Evolutionary conservation across 2,329 filamentous ascomycete species (phyloP).

Genomic region (Paramyrothecium sp.): DNA sequence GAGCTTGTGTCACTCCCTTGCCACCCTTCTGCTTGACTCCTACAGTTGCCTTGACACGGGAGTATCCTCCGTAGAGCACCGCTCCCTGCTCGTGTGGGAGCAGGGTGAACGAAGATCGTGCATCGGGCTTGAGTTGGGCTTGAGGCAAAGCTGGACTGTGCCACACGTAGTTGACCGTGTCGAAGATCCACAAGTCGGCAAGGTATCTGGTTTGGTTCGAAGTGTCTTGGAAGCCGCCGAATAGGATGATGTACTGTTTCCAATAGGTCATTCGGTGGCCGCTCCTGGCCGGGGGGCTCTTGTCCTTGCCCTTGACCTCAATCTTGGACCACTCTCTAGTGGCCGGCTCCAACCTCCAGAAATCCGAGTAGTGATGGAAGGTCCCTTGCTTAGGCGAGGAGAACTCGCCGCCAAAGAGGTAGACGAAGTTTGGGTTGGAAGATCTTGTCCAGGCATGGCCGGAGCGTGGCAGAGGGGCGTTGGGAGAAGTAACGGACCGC

Average conservation of each 20-base stretch:
- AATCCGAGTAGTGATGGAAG: conserved; percentile 99
- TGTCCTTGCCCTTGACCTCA: conserved; percentile 74
- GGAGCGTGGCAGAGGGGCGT: conserved; percentile 84
- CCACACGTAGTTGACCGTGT: conserved; percentile 86
- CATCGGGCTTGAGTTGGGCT: conserved; percentile 83
- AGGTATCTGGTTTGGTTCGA: conserved; percentile 93
- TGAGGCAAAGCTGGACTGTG: conserved; percentile 71
- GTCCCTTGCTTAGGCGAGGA: conserved; percentile 95
- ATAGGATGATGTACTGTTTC: conserved; percentile 95
- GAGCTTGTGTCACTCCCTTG: conserved; percentile 58
- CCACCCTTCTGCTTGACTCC: conserved; percentile 58
- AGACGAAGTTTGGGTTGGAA: conserved; percentile 80
- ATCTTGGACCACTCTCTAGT: conserved; percentile 88
- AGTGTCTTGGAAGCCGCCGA: conserved; percentile 96
- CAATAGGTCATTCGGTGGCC: conserved; percentile 96
- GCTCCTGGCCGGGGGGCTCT: conserved; percentile 78
- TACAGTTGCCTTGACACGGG: conserved; percentile 75
- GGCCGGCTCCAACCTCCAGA: conserved; percentile 86
- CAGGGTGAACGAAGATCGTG: conserved; percentile 87
- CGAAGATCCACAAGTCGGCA: conserved; percentile 92
- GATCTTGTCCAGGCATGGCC: conserved; percentile 95
- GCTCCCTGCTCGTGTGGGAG: conserved; percentile 88
- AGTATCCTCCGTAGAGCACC: conserved; percentile 91
- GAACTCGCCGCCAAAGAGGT: conserved; percentile 95
- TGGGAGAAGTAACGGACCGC: conserved; percentile 86